These are phyloP conservation scores for Bryum argenteum DNA, from an alignment of 225 moss, liverwort and hornwort species.

Conservation along the genomic window DNA sequence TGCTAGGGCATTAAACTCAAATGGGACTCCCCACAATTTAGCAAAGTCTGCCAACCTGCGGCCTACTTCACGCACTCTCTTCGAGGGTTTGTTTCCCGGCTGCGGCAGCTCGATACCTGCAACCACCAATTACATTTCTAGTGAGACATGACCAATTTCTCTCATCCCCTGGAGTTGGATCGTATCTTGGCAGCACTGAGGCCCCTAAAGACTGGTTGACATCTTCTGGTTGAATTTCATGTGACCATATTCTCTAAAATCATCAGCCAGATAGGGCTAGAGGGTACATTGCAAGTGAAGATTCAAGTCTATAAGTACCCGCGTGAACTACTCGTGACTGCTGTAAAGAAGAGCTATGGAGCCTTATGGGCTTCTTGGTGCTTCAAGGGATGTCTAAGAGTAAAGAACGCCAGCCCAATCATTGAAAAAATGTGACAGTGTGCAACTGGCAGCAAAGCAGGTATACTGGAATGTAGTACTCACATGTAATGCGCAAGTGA, in stretches of 20 bases:
- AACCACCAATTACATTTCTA: not conserved
- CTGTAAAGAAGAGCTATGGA: not conserved
- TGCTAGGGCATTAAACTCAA: constrained; percentile 69
- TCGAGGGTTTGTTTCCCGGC: constrained; percentile 56
- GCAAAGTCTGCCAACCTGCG: constrained; percentile 60
- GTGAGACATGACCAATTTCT: not conserved
- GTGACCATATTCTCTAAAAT: not conserved
- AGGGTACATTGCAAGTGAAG: not conserved
- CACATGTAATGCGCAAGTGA: constrained; percentile 67
- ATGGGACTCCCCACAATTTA: constrained; percentile 52
- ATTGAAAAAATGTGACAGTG: not conserved
- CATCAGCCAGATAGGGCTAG: not conserved
- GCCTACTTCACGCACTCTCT: constrained; percentile 62
- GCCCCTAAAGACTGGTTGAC: not conserved
- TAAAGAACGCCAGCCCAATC: too few species aligned
- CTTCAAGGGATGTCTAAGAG: not conserved
- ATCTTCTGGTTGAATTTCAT: not conserved
- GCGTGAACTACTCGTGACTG: not conserved
- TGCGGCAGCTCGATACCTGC: constrained; percentile 76
- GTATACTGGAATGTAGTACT: constrained; percentile 11
- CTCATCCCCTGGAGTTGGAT: not conserved
- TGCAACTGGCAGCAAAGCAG: not conserved
- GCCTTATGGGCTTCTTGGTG: not conserved
- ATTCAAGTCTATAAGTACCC: not conserved
- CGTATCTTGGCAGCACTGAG: not conserved